Percentiles rank a stretch among this genome's conserved stretches.
These are phyloP conservation scores for Oryza meyeriana DNA, from an alignment of 176 grass and related monocot species.

Conservation along the genomic window DNA sequence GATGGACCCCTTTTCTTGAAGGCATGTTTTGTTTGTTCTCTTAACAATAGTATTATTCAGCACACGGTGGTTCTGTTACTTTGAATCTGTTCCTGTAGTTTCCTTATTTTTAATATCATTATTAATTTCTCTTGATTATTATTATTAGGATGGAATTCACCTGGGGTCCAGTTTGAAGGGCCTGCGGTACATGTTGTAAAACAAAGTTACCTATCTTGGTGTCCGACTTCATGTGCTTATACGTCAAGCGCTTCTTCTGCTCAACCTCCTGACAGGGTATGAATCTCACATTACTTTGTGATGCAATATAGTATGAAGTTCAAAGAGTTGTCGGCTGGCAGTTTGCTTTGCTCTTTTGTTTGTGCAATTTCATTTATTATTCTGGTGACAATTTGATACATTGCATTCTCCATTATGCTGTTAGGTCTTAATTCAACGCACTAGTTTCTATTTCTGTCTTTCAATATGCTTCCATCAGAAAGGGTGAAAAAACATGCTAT, in stretches of 20 bases:
- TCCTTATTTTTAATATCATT: neutral
- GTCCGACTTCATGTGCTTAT: slow-evolving; percentile 87
- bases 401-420: slow-evolving; percentile 6
- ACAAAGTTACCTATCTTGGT: slow-evolving; percentile 75
- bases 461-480: neutral
- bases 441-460: neutral
- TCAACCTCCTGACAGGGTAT: slow-evolving; percentile 85
- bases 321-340: neutral
- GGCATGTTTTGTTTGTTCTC: slow-evolving; percentile 42
- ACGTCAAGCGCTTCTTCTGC: slow-evolving; percentile 68
- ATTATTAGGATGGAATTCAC: slow-evolving; percentile 88
- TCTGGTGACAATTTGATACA: neutral
- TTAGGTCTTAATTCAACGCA: neutral
- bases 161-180: slow-evolving; percentile 82
- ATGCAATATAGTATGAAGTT: slow-evolving; percentile 13
- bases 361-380: slow-evolving; percentile 19
- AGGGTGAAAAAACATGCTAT: neutral
- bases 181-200: slow-evolving; percentile 51
- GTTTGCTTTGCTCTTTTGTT: slow-evolving; percentile 21
- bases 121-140: slow-evolving; percentile 37
- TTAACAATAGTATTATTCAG: slow-evolving; percentile 19
- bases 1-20: slow-evolving; percentile 85
- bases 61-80: slow-evolving; percentile 14
- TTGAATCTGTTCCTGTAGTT: slow-evolving; percentile 11
- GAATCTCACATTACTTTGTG: slow-evolving; percentile 21